Conservation (phyloP, 805 yeast species). For the Sugiyamaella mastotermitis region DNA sequence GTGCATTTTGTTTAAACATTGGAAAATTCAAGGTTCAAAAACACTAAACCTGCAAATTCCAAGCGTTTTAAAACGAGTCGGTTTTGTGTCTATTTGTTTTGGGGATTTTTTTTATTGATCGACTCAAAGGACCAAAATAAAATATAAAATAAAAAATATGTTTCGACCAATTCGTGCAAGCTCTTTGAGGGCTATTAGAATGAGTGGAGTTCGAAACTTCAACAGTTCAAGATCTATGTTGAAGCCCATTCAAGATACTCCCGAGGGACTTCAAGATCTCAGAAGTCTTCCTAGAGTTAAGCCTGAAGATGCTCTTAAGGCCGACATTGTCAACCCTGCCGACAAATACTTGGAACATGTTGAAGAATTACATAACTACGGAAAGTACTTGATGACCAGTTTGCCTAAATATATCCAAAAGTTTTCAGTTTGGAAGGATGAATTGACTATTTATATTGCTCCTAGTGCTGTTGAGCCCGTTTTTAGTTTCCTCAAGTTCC, state of each 20-base stretch:
- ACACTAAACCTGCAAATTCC: no score
- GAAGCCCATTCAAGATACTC: conserved; percentile 16
- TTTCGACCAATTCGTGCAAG: no score
- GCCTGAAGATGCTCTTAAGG: conserved; percentile 18
- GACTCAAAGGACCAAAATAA: no score
- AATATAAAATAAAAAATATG: no score
- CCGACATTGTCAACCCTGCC: conserved; percentile 59
- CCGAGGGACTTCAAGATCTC: conserved; percentile 30
- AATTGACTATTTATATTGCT: conserved; percentile 66
- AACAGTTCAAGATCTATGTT: background rate
- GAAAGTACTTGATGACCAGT: conserved; percentile 68
- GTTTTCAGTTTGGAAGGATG: conserved; percentile 88
- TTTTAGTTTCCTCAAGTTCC: conserved; percentile 63
- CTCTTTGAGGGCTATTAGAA: no score
- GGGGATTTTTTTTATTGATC: no score
- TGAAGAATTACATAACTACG: conserved; percentile 76
- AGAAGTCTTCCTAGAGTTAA: conserved; percentile 27
- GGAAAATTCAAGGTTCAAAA: no score
- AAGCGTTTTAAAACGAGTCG: no score
- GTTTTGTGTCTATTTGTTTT: no score
- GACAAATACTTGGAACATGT: conserved; percentile 61
- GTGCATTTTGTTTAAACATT: no score
- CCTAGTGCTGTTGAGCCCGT: conserved; percentile 74
- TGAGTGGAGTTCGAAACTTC: no score
- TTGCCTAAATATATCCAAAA: conserved; percentile 79